Conservation (phyloP, 2,329 filamentous ascomycete species). For the Colletotrichum filicis region DNA sequence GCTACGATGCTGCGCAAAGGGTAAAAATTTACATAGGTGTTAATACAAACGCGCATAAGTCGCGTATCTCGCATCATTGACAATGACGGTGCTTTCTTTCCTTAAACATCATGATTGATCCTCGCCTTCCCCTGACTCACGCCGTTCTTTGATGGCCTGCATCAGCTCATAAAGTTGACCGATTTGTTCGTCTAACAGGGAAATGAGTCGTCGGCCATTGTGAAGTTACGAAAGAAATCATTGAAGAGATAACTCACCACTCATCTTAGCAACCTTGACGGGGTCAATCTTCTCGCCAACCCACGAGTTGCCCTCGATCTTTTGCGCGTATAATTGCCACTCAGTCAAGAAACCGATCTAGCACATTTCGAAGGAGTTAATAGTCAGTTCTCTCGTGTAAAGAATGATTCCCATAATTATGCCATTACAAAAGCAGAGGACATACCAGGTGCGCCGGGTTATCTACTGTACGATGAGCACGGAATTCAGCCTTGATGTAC, state of each 20-base stretch:
- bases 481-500: conserved; percentile 94
- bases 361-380: neutral
- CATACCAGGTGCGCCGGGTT: conserved; percentile 91
- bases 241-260: conserved; percentile 67
- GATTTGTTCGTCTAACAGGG: conserved; percentile 82
- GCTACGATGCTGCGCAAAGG: neutral
- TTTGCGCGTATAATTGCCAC: conserved; percentile 96
- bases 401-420: no score
- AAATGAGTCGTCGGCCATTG: neutral
- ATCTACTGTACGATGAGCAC: conserved; percentile 83
- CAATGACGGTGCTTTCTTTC: neutral
- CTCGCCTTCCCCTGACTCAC: conserved; percentile 37
- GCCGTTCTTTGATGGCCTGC: conserved; percentile 74
- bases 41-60: neutral
- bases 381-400: no score
- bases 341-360: conserved; percentile 96
- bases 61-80: accelerated
- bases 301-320: conserved; percentile 90
- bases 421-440: conserved; percentile 1
- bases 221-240: neutral
- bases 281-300: conserved; percentile 85
- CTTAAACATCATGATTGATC: conserved; percentile 38
- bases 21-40: neutral
- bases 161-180: conserved; percentile 95
- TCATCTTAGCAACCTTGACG: conserved; percentile 91